A percentile compares a stretch with the other conserved stretches of the same genome.
These are phyloP conservation scores for Xerophyta viscosa DNA, from an alignment of 106 monocot species.

Conservation along the genomic window DNA sequence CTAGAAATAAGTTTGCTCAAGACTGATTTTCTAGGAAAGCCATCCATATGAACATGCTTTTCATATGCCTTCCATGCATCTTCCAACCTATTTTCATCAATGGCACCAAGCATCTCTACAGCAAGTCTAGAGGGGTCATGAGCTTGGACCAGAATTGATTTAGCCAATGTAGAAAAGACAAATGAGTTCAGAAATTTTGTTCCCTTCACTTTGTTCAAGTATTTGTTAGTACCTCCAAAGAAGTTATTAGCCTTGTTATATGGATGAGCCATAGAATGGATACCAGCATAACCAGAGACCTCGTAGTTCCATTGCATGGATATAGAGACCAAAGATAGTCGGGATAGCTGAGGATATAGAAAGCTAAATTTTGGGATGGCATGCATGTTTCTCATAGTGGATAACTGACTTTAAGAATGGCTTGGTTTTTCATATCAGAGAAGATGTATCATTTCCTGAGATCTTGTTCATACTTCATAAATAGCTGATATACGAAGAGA, in stretches of 20 bases:
- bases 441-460: not conserved
- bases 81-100: conserved; percentile 46
- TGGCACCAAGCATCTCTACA: conserved; percentile 29
- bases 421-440: not conserved
- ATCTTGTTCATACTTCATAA: not conserved
- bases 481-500: too few relatives aligned
- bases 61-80: conserved; percentile 80
- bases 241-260: not conserved
- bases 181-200: not conserved
- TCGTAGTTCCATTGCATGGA: conserved; percentile 6
- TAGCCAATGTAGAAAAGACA: conserved; percentile 28
- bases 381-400: conserved; percentile 8
- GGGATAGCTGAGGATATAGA: not conserved
- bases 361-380: conserved; percentile 11
- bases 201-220: not conserved
- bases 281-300: not conserved
- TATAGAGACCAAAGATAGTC: not conserved
- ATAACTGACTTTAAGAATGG: not conserved
- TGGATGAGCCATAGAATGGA: not conserved
- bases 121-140: conserved; percentile 32
- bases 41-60: conserved; percentile 49
- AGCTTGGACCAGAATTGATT: conserved; percentile 34
- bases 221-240: not conserved
- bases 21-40: conserved; percentile 62
- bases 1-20: conserved; percentile 48